Percentiles rank a stretch among this genome's conserved stretches.
Conservation (phyloP, 139 green algal species). For the Pleodorina starrii region DNA sequence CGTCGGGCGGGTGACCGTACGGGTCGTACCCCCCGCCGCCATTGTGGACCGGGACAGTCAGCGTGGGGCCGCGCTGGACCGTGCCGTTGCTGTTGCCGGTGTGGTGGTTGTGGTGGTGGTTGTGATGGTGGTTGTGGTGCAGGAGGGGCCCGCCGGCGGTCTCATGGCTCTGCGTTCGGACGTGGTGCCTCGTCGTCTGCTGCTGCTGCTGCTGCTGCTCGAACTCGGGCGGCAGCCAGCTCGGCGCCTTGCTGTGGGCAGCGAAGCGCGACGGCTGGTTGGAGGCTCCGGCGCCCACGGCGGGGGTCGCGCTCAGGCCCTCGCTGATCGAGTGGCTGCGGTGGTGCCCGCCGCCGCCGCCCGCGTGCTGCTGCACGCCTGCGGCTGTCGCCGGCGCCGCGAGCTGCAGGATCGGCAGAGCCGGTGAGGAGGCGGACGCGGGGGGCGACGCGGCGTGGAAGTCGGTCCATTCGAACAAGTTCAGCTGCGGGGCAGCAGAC, state of each 20-base stretch:
- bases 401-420: neutral
- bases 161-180: neutral
- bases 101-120: neutral
- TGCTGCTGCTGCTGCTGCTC: too few species aligned
- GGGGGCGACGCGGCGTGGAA: slow-evolving; percentile 32
- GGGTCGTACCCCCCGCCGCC: neutral
- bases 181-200: too few species aligned
- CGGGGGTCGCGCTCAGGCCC: neutral
- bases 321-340: slow-evolving; percentile 41
- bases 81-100: neutral
- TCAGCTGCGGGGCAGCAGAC: neutral
- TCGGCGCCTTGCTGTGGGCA: slow-evolving; percentile 1
- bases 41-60: too few species aligned
- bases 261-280: neutral
- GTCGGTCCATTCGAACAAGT: slow-evolving; percentile 51
- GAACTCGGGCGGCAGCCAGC: neutral
- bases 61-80: too few species aligned
- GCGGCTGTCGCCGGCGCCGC: neutral
- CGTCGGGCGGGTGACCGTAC: slow-evolving; percentile 1
- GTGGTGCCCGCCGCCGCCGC: neutral
- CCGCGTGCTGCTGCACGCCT: neutral
- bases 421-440: neutral
- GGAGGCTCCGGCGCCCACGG: neutral
- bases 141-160: neutral
- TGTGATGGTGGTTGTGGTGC: neutral